Conservation (phyloP, 306 rosid species). For the Prunus salicina region DNA sequence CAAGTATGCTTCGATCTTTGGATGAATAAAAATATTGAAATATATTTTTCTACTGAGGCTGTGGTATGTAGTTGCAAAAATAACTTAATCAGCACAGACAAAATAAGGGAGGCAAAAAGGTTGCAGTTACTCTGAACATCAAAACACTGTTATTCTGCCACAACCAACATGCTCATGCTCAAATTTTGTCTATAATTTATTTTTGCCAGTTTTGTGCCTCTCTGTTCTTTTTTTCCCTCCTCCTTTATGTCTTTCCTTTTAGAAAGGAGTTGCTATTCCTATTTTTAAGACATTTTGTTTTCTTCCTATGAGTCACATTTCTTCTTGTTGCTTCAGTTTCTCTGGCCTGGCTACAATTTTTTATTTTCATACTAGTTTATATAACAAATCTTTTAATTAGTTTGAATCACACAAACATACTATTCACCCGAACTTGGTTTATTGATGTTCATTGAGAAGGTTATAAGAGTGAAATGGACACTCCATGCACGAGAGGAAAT, state of each 20-base stretch:
- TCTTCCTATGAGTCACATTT: background rate
- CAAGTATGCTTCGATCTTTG: background rate
- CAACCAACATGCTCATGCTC: no score
- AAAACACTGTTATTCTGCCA: no score
- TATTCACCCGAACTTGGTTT: background rate
- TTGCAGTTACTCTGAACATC: background rate
- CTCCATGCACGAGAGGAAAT: slow-evolving; percentile 75
- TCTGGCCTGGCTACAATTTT: background rate
- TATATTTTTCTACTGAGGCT: background rate
- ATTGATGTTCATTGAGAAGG: slow-evolving; percentile 27
- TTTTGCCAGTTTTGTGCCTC: no score
- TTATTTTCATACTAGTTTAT: background rate
- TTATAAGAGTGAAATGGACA: slow-evolving; percentile 82
- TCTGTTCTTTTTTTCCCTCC: no score
- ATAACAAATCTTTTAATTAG: background rate
- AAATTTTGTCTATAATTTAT: no score
- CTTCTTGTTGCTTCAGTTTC: no score
- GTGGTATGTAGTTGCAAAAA: background rate
- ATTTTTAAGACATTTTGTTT: background rate
- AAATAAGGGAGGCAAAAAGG: background rate
- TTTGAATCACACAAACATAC: background rate
- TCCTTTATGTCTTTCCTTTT: background rate
- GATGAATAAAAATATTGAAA: background rate
- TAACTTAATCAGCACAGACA: background rate
- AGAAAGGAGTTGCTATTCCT: background rate